Base-by-base conservation (phyloP, 108 stramenopile genomes). In the Cyclotella choctawhatcheeana region DNA sequence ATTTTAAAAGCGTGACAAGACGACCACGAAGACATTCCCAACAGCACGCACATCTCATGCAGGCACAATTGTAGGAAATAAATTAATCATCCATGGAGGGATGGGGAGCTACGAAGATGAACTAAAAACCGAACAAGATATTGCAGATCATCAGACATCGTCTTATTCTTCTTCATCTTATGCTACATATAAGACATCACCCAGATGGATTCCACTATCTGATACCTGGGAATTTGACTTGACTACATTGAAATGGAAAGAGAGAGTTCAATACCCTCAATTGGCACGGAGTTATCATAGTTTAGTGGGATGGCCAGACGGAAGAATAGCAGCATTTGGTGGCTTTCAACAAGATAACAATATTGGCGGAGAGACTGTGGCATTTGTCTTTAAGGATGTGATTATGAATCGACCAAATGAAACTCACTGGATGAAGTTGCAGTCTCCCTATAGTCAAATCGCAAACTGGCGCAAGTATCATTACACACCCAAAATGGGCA, bases 201-300 rank as follows among this genome's bases (percentile, higher is more conserved):
- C 71, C 17, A 65, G 66, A 67, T 82, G 82, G 82, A 21, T 56
- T 2, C 58, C 70, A 18, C 52, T 82, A 7, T 16, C 64, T n/a
- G 82, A 82, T 18, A 52, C 69, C 13, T 82, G 82, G 82, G 71
- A 53, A 8, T 82, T 82, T 54, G 71, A 82, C 47, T 64, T 82
- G 16, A 58, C 48, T 18, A 62, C 62, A 29, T 30, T 71, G n/a
- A 40, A 44, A 27, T 82, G 82, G 82, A 73, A 61, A 60, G 71
- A 78, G 45, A 37, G 82, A 27, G 44, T 67, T 1, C 54, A 58
- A 53, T 64, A 54, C 22, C 76, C 76, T 8, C 58, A 72, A 22
- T 18, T 82, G 32, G 71, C 76, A 21, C 53, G 82, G 24, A 69
- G 67, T 43, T 82, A 82, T 52, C 82, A 82, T 21, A 67, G 64